Conservation (phyloP, 2,329 filamentous ascomycete genomes). For the Ascomycota sp. region DNA sequence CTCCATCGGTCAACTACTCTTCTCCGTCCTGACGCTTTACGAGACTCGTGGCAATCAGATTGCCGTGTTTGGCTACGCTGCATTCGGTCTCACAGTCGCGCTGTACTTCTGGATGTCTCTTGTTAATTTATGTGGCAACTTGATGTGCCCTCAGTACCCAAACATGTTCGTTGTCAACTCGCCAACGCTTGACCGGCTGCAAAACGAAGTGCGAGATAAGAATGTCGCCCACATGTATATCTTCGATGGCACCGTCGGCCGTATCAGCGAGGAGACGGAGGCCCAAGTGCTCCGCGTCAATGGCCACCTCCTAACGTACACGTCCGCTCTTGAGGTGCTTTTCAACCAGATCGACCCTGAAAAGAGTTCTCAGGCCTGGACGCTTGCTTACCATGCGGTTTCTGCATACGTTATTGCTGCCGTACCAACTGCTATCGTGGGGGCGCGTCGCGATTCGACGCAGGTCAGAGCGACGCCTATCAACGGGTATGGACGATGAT, state of each 20-base stretch:
- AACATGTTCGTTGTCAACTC: constrained; percentile 1
- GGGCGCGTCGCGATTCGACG: constrained; percentile 1
- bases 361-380: not conserved
- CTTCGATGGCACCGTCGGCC: not conserved
- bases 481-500: constrained; percentile 2
- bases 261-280: constrained; percentile 1
- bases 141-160: constrained; percentile 2
- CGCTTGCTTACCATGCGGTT: not conserved
- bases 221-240: not conserved
- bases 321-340: not conserved
- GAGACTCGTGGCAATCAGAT: constrained; percentile 2
- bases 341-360: not conserved
- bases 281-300: not conserved
- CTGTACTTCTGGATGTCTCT: constrained; percentile 3
- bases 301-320: not conserved
- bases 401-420: not conserved
- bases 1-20: constrained; percentile 2
- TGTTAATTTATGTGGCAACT: constrained; percentile 1
- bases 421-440: constrained; percentile 2
- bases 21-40: constrained; percentile 1
- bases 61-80: constrained; percentile 1
- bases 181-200: constrained; percentile 1
- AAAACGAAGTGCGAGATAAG: not conserved
- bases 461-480: not conserved
- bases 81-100: constrained; percentile 2